Conservation (phyloP, 2,329 filamentous ascomycete genomes). For the Pestalotiopsis sp. region DNA sequence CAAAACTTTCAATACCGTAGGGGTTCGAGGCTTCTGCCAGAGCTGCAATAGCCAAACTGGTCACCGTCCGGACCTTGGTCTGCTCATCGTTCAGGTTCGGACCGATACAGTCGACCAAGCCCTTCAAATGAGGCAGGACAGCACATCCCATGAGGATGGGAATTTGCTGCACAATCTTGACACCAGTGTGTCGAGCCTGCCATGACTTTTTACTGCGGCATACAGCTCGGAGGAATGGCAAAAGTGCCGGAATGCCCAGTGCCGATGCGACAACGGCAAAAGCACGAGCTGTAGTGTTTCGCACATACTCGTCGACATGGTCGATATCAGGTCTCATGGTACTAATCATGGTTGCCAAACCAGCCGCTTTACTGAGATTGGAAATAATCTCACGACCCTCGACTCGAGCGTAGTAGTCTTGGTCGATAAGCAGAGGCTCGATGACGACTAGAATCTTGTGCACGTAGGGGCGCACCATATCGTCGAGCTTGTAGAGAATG, state of each 20-base stretch:
- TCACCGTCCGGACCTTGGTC: constrained; percentile 96
- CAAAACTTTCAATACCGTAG: constrained; percentile 98
- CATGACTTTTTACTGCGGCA: constrained; percentile 99
- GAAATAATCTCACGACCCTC: constrained; percentile 99
- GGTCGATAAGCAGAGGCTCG: constrained; percentile 97
- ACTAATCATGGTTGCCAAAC: constrained; percentile 98
- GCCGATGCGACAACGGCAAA: constrained; percentile 97
- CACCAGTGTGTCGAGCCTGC: constrained; percentile 96
- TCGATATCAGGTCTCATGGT: constrained; percentile 99
- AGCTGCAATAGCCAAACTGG: constrained; percentile 90
- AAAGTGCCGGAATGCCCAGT: constrained; percentile 89
- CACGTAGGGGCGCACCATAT: constrained; percentile 92
- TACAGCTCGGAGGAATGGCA: constrained; percentile 93
- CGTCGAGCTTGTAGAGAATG: constrained; percentile 97
- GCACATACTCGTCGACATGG: constrained; percentile 96
- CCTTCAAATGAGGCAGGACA: constrained; percentile 92
- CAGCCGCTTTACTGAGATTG: constrained; percentile 94
- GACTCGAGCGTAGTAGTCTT: constrained; percentile 98
- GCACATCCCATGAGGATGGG: constrained; percentile 98
- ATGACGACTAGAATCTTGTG: constrained; percentile 99
- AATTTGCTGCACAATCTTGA: constrained; percentile 99
- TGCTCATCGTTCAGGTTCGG: constrained; percentile 97
- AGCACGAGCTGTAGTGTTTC: constrained; percentile 94
- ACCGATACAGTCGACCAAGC: constrained; percentile 93
- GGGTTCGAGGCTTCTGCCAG: constrained; percentile 95